Conservation (phyloP, 2,329 filamentous ascomycete species). For the Gaeumannomyces tritici region DNA sequence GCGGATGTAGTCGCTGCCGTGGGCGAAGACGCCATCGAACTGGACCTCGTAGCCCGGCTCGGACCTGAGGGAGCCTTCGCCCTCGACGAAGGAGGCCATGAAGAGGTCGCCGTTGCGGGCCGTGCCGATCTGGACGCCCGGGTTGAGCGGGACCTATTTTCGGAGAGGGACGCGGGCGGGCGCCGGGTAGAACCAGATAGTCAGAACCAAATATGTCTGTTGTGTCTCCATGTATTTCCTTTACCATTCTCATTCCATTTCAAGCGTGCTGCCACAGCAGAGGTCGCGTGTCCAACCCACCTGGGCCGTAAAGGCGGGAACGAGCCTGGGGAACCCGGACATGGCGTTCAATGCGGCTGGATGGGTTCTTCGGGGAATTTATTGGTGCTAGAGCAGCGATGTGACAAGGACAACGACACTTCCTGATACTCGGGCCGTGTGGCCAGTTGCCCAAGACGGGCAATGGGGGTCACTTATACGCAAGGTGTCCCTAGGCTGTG, state of each 20-base stretch:
- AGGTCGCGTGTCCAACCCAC: slow-evolving; percentile 12
- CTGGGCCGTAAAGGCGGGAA: slow-evolving; percentile 28
- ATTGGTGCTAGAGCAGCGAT: neutral
- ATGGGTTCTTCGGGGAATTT: neutral
- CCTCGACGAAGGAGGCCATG: slow-evolving; percentile 17
- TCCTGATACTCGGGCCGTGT: neutral
- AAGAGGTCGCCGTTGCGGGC: slow-evolving; percentile 18
- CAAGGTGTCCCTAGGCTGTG: neutral
- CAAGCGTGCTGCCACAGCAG: neutral
- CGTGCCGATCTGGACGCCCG: slow-evolving; percentile 18
- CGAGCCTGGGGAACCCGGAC: slow-evolving; percentile 26
- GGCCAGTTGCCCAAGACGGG: neutral
- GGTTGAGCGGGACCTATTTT: slow-evolving; percentile 15
- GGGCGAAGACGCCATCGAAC: slow-evolving; percentile 25
- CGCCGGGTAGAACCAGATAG: neutral
- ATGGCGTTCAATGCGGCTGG: slow-evolving; percentile 13
- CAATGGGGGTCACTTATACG: neutral
- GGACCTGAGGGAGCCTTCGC: slow-evolving; percentile 21
- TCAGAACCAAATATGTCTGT: neutral
- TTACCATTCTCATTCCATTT: no score
- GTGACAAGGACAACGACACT: neutral
- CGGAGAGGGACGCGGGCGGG: neutral
- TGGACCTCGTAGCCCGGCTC: slow-evolving; percentile 25
- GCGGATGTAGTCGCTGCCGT: slow-evolving; percentile 31
- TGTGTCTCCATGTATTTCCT: no score